Evolutionary conservation across 768 basidiomycete species (phyloP).

Genomic region (Lentinula lateritia): DNA sequence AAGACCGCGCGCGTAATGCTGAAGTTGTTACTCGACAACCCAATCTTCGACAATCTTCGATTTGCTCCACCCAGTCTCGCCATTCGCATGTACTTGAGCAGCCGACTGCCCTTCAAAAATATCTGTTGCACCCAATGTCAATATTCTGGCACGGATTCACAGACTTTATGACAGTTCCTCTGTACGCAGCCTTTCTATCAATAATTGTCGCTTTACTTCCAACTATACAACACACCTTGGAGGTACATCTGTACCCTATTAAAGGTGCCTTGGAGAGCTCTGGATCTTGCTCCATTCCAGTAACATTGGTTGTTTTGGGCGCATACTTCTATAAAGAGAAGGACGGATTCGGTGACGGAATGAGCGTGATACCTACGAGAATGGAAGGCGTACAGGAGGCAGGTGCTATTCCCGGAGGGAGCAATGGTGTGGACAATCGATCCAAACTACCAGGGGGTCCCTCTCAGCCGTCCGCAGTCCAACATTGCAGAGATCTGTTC

Average conservation of each 20-base stretch:
- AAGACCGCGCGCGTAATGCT: slow-evolving; percentile 10
- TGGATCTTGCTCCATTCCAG: slow-evolving; percentile 78
- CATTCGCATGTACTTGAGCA: neutral
- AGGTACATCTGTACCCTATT: slow-evolving; percentile 56
- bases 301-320: slow-evolving; percentile 89
- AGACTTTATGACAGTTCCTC: slow-evolving; percentile 84
- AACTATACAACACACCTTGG: slow-evolving; percentile 69
- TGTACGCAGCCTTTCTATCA: slow-evolving; percentile 74
- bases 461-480: slow-evolving; percentile 23
- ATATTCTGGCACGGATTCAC: slow-evolving; percentile 38
- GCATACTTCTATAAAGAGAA: slow-evolving; percentile 71
- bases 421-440: neutral
- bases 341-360: neutral
- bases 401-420: neutral
- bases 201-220: slow-evolving; percentile 72
- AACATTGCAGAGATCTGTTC: slow-evolving; percentile 38
- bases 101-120: neutral
- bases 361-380: neutral
- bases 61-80: neutral
- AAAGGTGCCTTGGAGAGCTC: slow-evolving; percentile 62
- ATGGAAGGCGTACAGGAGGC: neutral
- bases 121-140: neutral
- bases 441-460: neutral
- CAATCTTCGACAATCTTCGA: neutral
- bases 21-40: neutral